Conservation (phyloP, 139 green algal genomes). For the Yamagishiella unicocca region DNA sequence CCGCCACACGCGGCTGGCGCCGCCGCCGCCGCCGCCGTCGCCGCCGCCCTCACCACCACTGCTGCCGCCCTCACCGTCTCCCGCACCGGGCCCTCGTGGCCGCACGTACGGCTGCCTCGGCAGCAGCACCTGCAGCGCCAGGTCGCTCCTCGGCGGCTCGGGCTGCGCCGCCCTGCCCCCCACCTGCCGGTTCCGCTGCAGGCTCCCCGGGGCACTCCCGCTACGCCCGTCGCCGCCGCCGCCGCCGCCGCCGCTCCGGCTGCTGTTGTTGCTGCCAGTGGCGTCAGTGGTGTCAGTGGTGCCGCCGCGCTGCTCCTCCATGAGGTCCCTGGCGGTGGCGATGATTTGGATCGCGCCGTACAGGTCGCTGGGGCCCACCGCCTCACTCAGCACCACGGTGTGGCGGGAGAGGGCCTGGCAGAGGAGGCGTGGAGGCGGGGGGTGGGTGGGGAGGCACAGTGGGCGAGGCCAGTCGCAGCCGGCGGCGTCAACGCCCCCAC, state of each 20-base stretch:
- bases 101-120: constrained; percentile 30
- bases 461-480: neutral
- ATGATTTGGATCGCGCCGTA: neutral
- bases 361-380: neutral
- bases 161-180: neutral
- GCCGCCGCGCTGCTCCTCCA: neutral
- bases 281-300: neutral
- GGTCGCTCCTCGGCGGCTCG: neutral
- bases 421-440: neutral
- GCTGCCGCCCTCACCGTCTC: neutral
- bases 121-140: constrained; percentile 17
- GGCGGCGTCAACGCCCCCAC: neutral
- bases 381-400: constrained; percentile 7
- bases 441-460: neutral
- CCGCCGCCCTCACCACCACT: neutral
- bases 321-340: neutral
- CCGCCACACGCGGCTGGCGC: neutral
- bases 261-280: neutral
- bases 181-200: neutral
- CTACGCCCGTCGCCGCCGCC: neutral
- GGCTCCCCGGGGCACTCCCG: neutral
- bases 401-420: constrained; percentile 4
- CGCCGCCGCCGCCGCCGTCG: neutral
- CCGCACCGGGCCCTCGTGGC: neutral
- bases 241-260: neutral